Evolutionary conservation across 2,329 filamentous ascomycete species (phyloP), one percentile per base, ranked within the genome.

Genomic region (Ceratocystis lukuohia): DNA sequence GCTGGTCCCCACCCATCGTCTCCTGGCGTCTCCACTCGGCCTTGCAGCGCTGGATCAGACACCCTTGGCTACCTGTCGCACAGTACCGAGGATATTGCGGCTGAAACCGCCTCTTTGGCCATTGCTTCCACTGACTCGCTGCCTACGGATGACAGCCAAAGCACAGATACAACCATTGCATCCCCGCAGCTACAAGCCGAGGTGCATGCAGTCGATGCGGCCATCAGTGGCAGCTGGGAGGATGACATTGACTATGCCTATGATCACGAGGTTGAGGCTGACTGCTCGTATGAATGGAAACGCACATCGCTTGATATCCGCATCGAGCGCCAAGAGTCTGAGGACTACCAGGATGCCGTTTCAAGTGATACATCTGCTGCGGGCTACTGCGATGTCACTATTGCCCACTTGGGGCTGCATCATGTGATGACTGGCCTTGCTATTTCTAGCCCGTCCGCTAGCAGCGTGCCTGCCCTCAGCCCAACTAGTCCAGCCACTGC

Each of bases 161-260:
- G 56, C 56, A 59, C 56, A 22, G 6, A 59, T 5, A 33, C 56
- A 0, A n/a, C 56, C 5, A 22, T 59, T 20, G 28, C 56, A 15
- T 59, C 56, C 2, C 25, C 33, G 17, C 15, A 59, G 25, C 3
- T 53, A 10, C 56, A 59, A 12, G 25, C 5, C 0, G 56, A 59
- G 15, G 5, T 15, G 8, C 28, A n/a, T 28, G 30, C 30, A n/a
- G 17, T 22, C 6, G 56, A 37, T 5, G 30, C 7, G 2, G 30
- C 56, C 28, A n/a, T 30, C 70, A 59, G 56, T 20, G 56, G 56
- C 28, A 85, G 77, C 70, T 88, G 85, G 85, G 85, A 88, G 71
- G 84, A 86, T 64, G 84, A 84, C 69, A 87, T 88, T 68, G 85
- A 88, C 71, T 88, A 87, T 73, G 87, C 83, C 71, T 88, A 88